A percentile compares a stretch with the other conserved stretches of the same genome.
Evolutionary conservation across 2,329 filamentous ascomycete species (phyloP).

Genomic region (Blastomyces silverae): DNA sequence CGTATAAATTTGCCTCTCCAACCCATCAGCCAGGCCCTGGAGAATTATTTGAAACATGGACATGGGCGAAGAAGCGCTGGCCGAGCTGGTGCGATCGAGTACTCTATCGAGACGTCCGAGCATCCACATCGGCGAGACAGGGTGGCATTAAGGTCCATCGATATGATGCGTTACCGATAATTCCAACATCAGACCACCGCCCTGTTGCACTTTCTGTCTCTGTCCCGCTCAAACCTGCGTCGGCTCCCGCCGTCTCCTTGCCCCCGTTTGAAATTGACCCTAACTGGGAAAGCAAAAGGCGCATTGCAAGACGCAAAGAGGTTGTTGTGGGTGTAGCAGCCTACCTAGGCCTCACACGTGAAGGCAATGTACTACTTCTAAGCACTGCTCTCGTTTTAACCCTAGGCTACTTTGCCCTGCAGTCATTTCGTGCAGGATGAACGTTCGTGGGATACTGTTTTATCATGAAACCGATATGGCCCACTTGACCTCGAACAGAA

Average conservation of each 20-base stretch:
- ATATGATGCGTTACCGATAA: constrained; percentile 70
- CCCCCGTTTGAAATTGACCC: constrained; percentile 54
- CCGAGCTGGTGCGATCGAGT: constrained; percentile 93
- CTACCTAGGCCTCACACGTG: constrained; percentile 48
- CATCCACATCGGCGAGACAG: constrained; percentile 41
- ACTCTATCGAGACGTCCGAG: constrained; percentile 61
- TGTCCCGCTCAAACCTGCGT: constrained; percentile 52
- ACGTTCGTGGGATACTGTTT: background rate
- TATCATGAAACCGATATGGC: background rate
- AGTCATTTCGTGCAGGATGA: constrained; percentile 29
- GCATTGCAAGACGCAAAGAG: constrained; percentile 52
- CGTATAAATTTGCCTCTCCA: constrained; percentile 72
- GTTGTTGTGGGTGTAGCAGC: constrained; percentile 52
- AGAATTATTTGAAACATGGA: constrained; percentile 48
- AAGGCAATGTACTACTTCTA: constrained; percentile 40
- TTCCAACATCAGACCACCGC: constrained; percentile 81
- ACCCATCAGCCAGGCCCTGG: constrained; percentile 35
- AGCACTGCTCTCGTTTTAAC: constrained; percentile 35
- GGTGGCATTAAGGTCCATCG: constrained; percentile 47
- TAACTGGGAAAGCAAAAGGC: constrained; percentile 50
- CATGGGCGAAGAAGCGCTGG: constrained; percentile 75
- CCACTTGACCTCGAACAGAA: background rate
- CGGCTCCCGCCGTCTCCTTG: constrained; percentile 26
- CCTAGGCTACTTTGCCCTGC: constrained; percentile 40
- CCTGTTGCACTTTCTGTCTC: constrained; percentile 66